These are phyloP conservation scores for Aegilops sharonensis DNA, from an alignment of 176 grass and related monocot species.

Conservation along the genomic window DNA sequence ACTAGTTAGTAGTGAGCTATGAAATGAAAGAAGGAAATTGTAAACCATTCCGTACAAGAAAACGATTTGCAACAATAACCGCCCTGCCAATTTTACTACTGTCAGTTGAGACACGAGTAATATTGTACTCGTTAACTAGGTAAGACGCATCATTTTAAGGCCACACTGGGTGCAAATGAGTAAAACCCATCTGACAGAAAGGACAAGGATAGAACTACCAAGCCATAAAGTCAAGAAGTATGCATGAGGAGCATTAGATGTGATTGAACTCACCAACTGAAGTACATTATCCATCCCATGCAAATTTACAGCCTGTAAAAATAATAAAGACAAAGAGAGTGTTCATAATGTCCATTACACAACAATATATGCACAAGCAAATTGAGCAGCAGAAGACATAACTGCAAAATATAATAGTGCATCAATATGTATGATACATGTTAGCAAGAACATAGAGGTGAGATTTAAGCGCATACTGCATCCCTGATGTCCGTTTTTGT, in stretches of 20 bases:
- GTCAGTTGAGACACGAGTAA: background rate
- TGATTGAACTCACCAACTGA: slow-evolving; percentile 64
- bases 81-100: background rate
- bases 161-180: background rate
- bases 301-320: slow-evolving; percentile 58
- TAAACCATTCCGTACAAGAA: background rate
- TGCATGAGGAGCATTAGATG: background rate
- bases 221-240: background rate
- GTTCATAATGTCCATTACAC: background rate
- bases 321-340: background rate
- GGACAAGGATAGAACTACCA: background rate
- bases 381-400: background rate
- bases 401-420: background rate
- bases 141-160: background rate
- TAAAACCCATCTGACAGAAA: slow-evolving; percentile 7
- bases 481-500: slow-evolving; percentile 31
- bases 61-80: background rate
- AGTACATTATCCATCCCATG: slow-evolving; percentile 55
- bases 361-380: background rate
- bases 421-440: background rate
- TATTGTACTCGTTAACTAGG: background rate
- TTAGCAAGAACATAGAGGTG: background rate
- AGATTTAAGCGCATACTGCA: slow-evolving; percentile 38
- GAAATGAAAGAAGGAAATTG: slow-evolving; percentile 7
- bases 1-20: slow-evolving; percentile 4